A percentile compares a stretch with the other conserved stretches of the same genome.
These are phyloP conservation scores for Astraeus odoratus DNA, from an alignment of 768 basidiomycete species.

Conservation along the genomic window DNA sequence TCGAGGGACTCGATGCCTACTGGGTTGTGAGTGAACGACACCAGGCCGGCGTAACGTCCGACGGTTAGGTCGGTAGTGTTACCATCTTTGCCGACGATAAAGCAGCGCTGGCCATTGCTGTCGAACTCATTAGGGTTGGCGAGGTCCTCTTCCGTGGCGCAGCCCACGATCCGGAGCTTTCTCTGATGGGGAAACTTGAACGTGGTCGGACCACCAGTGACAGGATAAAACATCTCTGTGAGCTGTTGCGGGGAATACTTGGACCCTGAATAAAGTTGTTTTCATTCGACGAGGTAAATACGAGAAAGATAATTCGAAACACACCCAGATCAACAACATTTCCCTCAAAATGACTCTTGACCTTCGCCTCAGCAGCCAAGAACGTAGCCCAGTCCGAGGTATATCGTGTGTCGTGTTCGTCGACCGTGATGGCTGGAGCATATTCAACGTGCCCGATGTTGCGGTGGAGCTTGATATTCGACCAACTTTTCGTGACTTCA, in stretches of 20 bases:
- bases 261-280: slow-evolving; percentile 13
- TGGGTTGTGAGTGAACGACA: slow-evolving; percentile 22
- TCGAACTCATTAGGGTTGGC: too few species aligned
- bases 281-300: slow-evolving; percentile 9
- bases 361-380: slow-evolving; percentile 12
- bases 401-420: slow-evolving; percentile 13
- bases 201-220: too few species aligned
- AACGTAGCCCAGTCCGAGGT: slow-evolving; percentile 21
- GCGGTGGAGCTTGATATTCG: slow-evolving; percentile 5
- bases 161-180: too few species aligned
- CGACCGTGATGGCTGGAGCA: slow-evolving; percentile 21
- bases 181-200: too few species aligned
- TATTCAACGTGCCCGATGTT: slow-evolving; percentile 20
- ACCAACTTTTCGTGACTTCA: slow-evolving; percentile 6
- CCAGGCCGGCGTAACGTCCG: slow-evolving; percentile 26
- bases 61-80: slow-evolving; percentile 29
- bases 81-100: slow-evolving; percentile 32
- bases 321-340: slow-evolving; percentile 28
- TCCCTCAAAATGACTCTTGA: slow-evolving; percentile 22
- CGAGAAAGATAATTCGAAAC: slow-evolving; percentile 6
- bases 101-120: slow-evolving; percentile 1
- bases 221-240: too few species aligned
- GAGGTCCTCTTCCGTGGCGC: too few species aligned
- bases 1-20: slow-evolving; percentile 23
- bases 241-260: too few species aligned